Base-by-base conservation (phyloP, 1,284 basidiomycete genomes). In the Pseudozyma sp. region DNA sequence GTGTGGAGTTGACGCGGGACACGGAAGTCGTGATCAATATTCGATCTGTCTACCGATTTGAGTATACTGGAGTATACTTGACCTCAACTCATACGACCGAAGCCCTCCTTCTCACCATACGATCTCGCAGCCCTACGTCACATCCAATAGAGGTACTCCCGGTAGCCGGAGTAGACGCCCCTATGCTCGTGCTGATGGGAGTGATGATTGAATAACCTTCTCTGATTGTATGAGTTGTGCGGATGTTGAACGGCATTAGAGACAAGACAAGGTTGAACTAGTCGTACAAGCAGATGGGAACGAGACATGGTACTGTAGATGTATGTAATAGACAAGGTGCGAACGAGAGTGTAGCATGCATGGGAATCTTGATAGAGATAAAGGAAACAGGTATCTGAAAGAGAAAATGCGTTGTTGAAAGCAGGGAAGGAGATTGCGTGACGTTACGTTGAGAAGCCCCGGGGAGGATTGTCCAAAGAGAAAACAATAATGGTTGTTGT, bases 191-290 rank as follows among this genome's bases (percentile, higher is more conserved):
- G n/a, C n/a, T 18, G 40, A 53, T 21, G 7, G 39, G 14, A 38
- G 12, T 35, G 18, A 36, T 18, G 16, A 51, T 18, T 39, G 47
- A 43, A 14, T 31, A 44, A 39, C 40, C 54, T 66, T 55, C 52
- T 59, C 59, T 66, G 69, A 63, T 62, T 66, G 59, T 56, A 59
- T 59, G 56, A 59, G 49, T 52, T 60, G 65, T 70, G 64, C 73
- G 25, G 73, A 36, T 70, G 73, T 68, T 76, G 73, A 68, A 70
- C 71, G 57, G 71, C 71, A 70, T 70, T 44, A 62, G 61, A 74
- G 54, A 57, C 36, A 52, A 66, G 66, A 74, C 67, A 69, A 74
- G 71, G 71, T 74, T 74, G 71, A 74, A 66, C 71, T 74, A 74
- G 71, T 74, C 71, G 62, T 74, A 74, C 71, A 74, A 59, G 57